Evolutionary conservation across 805 yeast species (phyloP).

Genomic region (Nakazawaea molendinolei): DNA sequence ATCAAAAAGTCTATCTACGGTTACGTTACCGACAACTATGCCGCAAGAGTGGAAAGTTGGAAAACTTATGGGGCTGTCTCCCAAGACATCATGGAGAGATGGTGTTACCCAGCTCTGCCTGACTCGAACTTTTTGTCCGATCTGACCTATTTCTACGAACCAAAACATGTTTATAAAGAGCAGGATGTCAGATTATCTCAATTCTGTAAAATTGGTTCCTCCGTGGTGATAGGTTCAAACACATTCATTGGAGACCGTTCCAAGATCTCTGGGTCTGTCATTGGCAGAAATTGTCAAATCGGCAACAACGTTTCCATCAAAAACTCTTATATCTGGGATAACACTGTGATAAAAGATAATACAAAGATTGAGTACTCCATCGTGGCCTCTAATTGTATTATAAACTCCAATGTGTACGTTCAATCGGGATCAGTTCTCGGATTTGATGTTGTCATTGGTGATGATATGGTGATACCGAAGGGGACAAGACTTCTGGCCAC

Average conservation of each 20-base stretch:
- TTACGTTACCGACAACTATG: conserved; percentile 74
- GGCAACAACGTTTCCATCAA: conserved; percentile 69
- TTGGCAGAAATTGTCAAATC: conserved; percentile 82
- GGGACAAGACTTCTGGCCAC: conserved; percentile 47
- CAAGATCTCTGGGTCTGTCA: conserved; percentile 56
- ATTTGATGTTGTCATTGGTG: conserved; percentile 61
- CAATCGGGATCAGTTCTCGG: conserved; percentile 78
- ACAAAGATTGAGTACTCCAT: conserved; percentile 54
- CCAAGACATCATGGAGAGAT: conserved; percentile 84
- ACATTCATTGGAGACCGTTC: conserved; percentile 76
- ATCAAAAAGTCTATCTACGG: conserved; percentile 88
- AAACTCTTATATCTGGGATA: conserved; percentile 85
- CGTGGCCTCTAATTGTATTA: conserved; percentile 56
- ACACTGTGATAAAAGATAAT: conserved; percentile 64
- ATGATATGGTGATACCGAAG: conserved; percentile 38
- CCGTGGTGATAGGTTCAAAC: conserved; percentile 77
- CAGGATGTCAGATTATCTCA: conserved; percentile 85
- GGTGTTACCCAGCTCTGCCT: conserved; percentile 88
- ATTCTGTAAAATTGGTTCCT: conserved; percentile 76
- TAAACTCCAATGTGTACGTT: conserved; percentile 47
- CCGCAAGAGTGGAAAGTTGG: conserved; percentile 94
- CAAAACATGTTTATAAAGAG: conserved; percentile 86
- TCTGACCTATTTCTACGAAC: conserved; percentile 73
- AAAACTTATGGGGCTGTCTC: conserved; percentile 88
- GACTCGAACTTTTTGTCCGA: conserved; percentile 70